Evolutionary conservation across 352 stramenopile species (phyloP), one percentile per base, ranked within the genome.

Genomic region (Phytophthora tubulina): DNA sequence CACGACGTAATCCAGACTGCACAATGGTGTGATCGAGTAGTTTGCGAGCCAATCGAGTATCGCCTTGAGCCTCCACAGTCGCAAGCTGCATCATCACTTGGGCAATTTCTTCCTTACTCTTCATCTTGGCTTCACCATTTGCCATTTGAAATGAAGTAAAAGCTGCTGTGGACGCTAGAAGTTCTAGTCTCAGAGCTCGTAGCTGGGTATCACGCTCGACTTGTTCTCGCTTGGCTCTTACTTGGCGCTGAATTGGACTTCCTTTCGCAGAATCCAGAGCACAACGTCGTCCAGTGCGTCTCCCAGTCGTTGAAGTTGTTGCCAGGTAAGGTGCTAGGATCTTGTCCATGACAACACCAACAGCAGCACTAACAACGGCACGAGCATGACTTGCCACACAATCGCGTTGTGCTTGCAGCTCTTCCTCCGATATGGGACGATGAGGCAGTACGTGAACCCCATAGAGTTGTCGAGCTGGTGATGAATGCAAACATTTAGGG

Each of bases 31-130:
- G 64, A 0, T 63, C 54, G 1, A 86, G 42, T 30, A 93, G 38
- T 36, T 76, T 72, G n/a, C 74, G 62, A 1, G 84, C 85, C 21
- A 91, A 64, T 2, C 58, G 61, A 33, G 39, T 0, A 11, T 92
- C 82, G 2, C 85, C 85, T 17, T 84, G 83, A 3, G 84, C 80
- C 74, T 93, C 85, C 14, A 82, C 71, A 0, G 79, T 67, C 6
- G 85, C 83, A 10, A 93, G 59, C 14, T 89, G 39, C 39, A 88
- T 59, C 39, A 81, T 42, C n/a, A 75, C 56, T 13, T 51, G 49
- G 17, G 39, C n/a, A 35, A 71, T 32, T 27, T 60, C 61, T 0
- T 72, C 58, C 27, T 64, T 66, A 11, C 53, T 70, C 27, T 67
- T 75, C 27, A 59, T 64, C 62, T 48, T 50, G 38, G 48, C 27